These are phyloP conservation scores for Clathrospora elynae DNA, from an alignment of 2,329 filamentous ascomycete genomes.

Conservation along the genomic window DNA sequence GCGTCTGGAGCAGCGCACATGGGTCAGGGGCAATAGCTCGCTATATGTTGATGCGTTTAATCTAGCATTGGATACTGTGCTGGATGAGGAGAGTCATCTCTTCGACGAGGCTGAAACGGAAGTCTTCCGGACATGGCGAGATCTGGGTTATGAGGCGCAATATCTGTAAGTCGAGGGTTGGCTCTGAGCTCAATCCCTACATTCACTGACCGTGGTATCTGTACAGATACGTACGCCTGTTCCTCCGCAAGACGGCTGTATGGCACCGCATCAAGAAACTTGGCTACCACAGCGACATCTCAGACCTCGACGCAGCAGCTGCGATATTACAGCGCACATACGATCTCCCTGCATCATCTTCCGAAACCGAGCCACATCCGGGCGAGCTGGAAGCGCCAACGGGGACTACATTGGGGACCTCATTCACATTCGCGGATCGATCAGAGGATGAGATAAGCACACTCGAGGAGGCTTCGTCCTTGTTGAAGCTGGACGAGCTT, in stretches of 20 bases:
- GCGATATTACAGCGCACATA: conserved; percentile 64
- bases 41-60: conserved; percentile 99
- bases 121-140: conserved; percentile 77
- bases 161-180: conserved; percentile 70
- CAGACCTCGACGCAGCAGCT: conserved; percentile 71
- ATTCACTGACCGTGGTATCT: neutral
- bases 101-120: conserved; percentile 79
- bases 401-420: conserved; percentile 57
- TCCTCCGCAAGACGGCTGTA: conserved; percentile 85
- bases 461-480: conserved; percentile 79
- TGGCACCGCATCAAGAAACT: conserved; percentile 86
- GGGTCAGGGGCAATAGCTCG: conserved; percentile 79
- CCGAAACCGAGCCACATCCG: conserved; percentile 48
- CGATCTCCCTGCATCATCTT: conserved; percentile 58
- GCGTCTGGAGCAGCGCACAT: conserved; percentile 63
- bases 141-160: conserved; percentile 80
- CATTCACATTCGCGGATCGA: conserved; percentile 79
- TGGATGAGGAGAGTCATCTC: conserved; percentile 85
- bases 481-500: conserved; percentile 86
- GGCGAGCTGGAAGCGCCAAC: conserved; percentile 57
- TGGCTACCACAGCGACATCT: conserved; percentile 81
- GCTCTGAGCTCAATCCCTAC: neutral
- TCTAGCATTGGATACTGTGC: conserved; percentile 83
- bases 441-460: conserved; percentile 75
- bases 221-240: conserved; percentile 84